phyloP scores from a whole-genome alignment of 805 yeast species.

The Schizosaccharomyces lindneri region DNA sequence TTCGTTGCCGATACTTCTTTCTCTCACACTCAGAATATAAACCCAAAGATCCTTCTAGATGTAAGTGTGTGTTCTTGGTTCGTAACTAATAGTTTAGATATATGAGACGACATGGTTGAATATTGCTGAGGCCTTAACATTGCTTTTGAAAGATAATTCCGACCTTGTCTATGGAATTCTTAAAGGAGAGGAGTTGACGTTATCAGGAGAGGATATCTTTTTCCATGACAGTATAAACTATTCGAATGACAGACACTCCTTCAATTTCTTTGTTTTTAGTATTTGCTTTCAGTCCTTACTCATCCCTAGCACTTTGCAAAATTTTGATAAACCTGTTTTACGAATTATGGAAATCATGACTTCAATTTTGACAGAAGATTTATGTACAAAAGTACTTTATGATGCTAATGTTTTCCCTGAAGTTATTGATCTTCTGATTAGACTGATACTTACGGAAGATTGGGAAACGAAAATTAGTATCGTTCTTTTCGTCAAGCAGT shows the following conservation, averaged over 20 bases:
- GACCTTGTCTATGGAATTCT: constrained; percentile 23
- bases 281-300: constrained; percentile 51
- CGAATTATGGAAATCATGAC: constrained; percentile 6
- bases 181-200: constrained; percentile 10
- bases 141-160: constrained; percentile 29
- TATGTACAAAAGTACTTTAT: constrained; percentile 34
- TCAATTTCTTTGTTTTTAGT: constrained; percentile 59
- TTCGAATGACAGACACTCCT: constrained; percentile 16
- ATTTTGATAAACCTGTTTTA: constrained; percentile 8
- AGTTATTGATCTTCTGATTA: constrained; percentile 46
- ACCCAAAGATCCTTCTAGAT: not conserved
- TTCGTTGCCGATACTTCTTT: not conserved
- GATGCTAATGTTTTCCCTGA: constrained; percentile 50
- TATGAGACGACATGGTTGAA: constrained; percentile 51
- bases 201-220: not conserved
- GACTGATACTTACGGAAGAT: constrained; percentile 34
- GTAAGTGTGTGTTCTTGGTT: too few species aligned
- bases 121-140: constrained; percentile 49
- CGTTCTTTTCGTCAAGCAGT: constrained; percentile 31
- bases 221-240: constrained; percentile 10
- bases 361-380: constrained; percentile 27
- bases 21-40: not conserved
- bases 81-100: constrained; percentile 6
- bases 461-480: constrained; percentile 23
- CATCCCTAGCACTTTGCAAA: constrained; percentile 1